Evolutionary conservation across 2,329 filamentous ascomycete species (phyloP), one percentile per base, ranked within the genome.

Genomic region (Colletotrichum sp.): DNA sequence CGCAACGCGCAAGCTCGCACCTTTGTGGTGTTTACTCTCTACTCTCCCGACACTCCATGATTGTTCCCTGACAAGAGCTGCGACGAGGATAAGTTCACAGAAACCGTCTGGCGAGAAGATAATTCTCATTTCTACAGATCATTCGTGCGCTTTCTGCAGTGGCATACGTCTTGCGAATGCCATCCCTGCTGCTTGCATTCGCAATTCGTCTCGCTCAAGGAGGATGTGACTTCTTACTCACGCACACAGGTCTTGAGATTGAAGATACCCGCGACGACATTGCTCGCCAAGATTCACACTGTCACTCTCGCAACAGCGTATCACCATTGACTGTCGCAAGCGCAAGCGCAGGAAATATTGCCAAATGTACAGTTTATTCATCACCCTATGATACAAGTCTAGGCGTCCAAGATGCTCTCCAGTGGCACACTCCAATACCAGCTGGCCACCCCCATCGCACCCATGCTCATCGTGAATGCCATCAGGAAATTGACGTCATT

Each of bases 401-500:
- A 76, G 2, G 70, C n/a, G 28, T 76, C 71, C 15, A 76, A 72
- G 9, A 91, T 84, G 70, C 82, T 87, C 70, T 84, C 79, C 16
- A 92, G 80, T 8, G 91, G 88, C 28, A 93, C 80, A 6, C 85
- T 87, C 92, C 92, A 94, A 75, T 90, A 88, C 90, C 89, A 92
- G 60, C 88, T 85, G 34, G 90, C 92, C 39, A 91, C 84, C 0
- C 86, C 87, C 91, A 98, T 97, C 6, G 93, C 94, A 6, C 93
- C 91, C 22, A 96, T 78, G 82, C 95, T 98, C 91, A 98, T 96
- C 6, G 89, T 88, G 16, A 91, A 89, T 0, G 96, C 96, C 96
- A 98, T 98, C 72, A 96, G 84, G 74, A 98, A 91, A 84, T 99
- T 99, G 80, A 99, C 96, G 70, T 95, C 94, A 84, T 99, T 99